Evolutionary conservation across 441 rosid species (phyloP), one percentile per base, ranked within the genome.

Genomic region (Geranium incanum): DNA sequence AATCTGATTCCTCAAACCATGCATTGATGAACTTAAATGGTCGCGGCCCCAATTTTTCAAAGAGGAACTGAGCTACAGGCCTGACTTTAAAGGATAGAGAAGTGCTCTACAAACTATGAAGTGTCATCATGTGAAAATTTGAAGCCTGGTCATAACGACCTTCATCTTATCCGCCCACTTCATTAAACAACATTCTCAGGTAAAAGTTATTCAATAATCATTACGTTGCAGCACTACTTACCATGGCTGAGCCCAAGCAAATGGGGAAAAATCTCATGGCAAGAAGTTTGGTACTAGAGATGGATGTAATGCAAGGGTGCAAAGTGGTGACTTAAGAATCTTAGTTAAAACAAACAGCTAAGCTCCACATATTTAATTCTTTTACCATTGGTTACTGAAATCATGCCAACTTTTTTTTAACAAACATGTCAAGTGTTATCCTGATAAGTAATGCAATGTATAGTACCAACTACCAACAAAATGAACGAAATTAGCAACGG

Each of bases 361-460:
- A 63, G 28, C 28, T 63, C 37, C 38, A 63, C 67, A 3, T 8
- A 11, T 62, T 62, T 12, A 62, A 8, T 21, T 62, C 36, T 13
- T 62, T 23, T 6, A 21, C 36, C 39, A 33, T 33, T 13, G 12
- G 38, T 64, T 64, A 64, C 37, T 9, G 67, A 64, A 64, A 38
- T 33, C 67, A 64, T 64, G 15, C n/a, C 13, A 38, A 28, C 50
- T 23, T 11, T 16, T 16, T 18, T 64, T 33, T 11, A 28, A 33
- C 39, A 11, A 12, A 15, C 19, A 39, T 33, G 36, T 33, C 16
- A 36, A 65, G 19, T 63, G 19, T 13, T 36, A 18, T 36, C 19
- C 68, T 36, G 1, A 33, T 65, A 65, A 65, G 68, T 33, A 33
- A 65, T 65, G 43, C n/a, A 65, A 65, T 36, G n/a, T 65, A 36